Conservation (phyloP, 192 early-diverging fungal species). For the Mortierella hygrophila region DNA sequence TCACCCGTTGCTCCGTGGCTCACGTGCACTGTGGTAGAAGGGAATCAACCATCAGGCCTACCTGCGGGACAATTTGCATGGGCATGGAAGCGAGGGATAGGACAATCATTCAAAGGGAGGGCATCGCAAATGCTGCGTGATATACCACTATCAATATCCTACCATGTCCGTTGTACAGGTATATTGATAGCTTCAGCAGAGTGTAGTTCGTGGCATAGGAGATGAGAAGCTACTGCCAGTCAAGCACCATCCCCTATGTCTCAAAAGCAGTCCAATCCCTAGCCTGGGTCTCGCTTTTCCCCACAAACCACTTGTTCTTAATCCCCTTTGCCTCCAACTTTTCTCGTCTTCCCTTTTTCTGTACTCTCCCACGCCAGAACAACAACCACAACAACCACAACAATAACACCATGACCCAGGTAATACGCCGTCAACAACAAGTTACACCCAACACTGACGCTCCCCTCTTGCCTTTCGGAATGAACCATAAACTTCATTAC, state of each 20-base stretch:
- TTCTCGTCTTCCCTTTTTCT: slow-evolving; percentile 9
- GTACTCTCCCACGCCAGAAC: slow-evolving; percentile 8
- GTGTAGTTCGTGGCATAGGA: no score
- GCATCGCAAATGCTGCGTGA: no score
- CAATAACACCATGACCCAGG: slow-evolving; percentile 1
- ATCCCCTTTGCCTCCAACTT: no score
- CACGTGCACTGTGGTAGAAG: neutral
- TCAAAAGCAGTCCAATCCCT: neutral
- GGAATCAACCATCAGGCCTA: no score
- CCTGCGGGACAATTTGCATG: no score
- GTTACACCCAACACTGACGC: neutral
- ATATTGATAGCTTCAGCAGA: no score
- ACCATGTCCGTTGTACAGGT: no score
- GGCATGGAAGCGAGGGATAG: no score
- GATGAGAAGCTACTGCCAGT: neutral
- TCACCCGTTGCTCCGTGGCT: neutral
- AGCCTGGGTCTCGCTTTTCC: neutral
- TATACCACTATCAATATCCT: no score
- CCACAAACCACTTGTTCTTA: neutral
- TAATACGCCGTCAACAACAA: neutral
- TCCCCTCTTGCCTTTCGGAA: neutral
- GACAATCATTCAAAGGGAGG: no score
- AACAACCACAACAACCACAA: neutral
- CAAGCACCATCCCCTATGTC: neutral
- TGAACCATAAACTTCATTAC: neutral